A percentile compares a stretch with the other conserved stretches of the same genome.
phyloP scores from a whole-genome alignment of 495 filamentous ascomycete genomes.

The Lepidopterella palustris region DNA sequence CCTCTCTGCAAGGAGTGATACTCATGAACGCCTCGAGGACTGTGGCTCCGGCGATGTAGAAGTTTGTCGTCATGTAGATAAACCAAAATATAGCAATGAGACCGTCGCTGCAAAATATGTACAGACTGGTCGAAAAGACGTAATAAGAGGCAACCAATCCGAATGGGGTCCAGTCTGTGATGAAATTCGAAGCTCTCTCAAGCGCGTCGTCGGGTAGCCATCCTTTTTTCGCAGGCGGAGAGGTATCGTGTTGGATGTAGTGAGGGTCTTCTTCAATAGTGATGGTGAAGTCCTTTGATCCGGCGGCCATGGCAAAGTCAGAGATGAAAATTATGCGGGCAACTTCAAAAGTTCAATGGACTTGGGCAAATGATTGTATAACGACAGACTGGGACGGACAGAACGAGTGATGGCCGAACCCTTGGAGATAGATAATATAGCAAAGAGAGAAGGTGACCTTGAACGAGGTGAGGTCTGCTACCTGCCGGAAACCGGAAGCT shows the following conservation, averaged over 20 bases:
- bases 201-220: neutral
- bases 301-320: constrained; percentile 6
- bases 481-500: neutral
- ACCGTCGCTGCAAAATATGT: constrained; percentile 33
- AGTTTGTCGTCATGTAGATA: constrained; percentile 36
- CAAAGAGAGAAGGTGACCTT: neutral
- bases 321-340: neutral
- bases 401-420: constrained; percentile 18
- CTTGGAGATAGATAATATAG: neutral
- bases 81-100: constrained; percentile 36
- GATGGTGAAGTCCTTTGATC: constrained; percentile 19
- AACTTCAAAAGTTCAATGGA: neutral
- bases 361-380: neutral
- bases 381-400: constrained; percentile 10
- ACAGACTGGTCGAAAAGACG: constrained; percentile 35
- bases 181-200: constrained; percentile 20
- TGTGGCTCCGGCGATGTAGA: constrained; percentile 35
- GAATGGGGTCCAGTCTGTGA: constrained; percentile 38
- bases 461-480: neutral
- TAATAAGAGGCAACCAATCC: constrained; percentile 37
- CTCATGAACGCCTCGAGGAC: constrained; percentile 39
- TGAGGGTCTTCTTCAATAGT: constrained; percentile 11
- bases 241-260: neutral
- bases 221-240: neutral
- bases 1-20: constrained; percentile 30